Conservation (phyloP, 2,329 filamentous ascomycete species). For the Aspergillus sp. region DNA sequence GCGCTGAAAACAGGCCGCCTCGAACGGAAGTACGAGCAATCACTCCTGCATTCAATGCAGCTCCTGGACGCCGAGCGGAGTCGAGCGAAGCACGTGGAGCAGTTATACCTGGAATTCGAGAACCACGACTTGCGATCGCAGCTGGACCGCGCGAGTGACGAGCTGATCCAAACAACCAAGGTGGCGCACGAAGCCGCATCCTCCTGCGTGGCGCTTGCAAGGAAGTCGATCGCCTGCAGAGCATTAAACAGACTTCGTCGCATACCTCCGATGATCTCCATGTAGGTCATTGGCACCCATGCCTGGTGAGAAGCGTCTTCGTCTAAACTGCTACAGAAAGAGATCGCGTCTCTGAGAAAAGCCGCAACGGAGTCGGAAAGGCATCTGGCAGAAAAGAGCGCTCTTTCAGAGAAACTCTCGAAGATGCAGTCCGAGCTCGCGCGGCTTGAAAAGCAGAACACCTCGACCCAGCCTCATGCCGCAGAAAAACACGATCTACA, state of each 20-base stretch:
- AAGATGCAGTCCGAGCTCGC: constrained; percentile 53
- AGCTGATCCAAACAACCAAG: constrained; percentile 42
- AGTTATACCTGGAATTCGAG: constrained; percentile 65
- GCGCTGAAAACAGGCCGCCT: constrained; percentile 46
- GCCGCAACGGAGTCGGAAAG: constrained; percentile 62
- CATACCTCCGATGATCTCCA: constrained; percentile 49
- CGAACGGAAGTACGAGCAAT: constrained; percentile 61
- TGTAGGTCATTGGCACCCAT: constrained; percentile 37
- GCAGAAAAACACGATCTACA: constrained; percentile 73
- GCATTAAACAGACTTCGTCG: constrained; percentile 36
- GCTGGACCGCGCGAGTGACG: constrained; percentile 49
- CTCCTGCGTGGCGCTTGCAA: constrained; percentile 43
- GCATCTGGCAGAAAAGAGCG: constrained; percentile 56
- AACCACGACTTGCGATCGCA: constrained; percentile 59
- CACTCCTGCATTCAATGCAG: constrained; percentile 54
- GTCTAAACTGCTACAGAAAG: constrained; percentile 45
- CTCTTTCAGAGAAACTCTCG: constrained; percentile 51
- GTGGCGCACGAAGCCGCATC: constrained; percentile 31
- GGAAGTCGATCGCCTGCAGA: constrained; percentile 29
- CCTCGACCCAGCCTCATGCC: constrained; percentile 57
- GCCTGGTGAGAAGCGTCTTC: too few relatives aligned
- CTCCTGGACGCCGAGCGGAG: constrained; percentile 66
- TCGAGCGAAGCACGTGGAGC: constrained; percentile 59
- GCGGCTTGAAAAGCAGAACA: constrained; percentile 49
- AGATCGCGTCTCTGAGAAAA: constrained; percentile 59